A percentile compares a stretch with the other conserved stretches of the same genome.
Evolutionary conservation across 805 yeast species (phyloP).

Genomic region (Metschnikowia chrysomelidarum): DNA sequence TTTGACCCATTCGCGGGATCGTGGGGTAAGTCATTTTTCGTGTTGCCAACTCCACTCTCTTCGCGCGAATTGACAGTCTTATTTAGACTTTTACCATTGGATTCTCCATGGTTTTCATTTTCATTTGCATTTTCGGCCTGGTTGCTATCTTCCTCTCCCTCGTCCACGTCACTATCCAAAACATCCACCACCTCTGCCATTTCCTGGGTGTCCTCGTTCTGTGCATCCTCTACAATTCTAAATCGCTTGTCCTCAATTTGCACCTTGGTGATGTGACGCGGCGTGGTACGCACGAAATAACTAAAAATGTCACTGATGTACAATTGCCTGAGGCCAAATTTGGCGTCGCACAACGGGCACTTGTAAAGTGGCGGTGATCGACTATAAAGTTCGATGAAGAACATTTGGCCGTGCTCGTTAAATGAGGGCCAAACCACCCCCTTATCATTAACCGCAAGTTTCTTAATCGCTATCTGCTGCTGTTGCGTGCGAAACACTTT

Average conservation of each 20-base stretch:
- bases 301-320: slow-evolving; percentile 40
- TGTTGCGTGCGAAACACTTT: slow-evolving; percentile 16
- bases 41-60: too few species aligned
- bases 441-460: slow-evolving; percentile 10
- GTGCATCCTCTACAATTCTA: slow-evolving; percentile 30
- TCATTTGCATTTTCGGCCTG: slow-evolving; percentile 1
- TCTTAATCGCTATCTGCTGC: slow-evolving; percentile 12
- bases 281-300: slow-evolving; percentile 41
- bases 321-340: slow-evolving; percentile 33
- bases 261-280: slow-evolving; percentile 30
- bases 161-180: slow-evolving; percentile 31
- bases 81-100: slow-evolving; percentile 1
- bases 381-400: slow-evolving; percentile 15
- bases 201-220: slow-evolving; percentile 13
- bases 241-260: slow-evolving; percentile 37
- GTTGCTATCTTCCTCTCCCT: slow-evolving; percentile 8
- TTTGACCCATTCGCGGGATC: background rate
- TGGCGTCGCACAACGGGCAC: slow-evolving; percentile 41
- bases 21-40: too few species aligned
- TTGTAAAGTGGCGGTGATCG: slow-evolving; percentile 30
- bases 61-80: background rate
- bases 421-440: slow-evolving; percentile 16
- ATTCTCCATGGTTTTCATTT: background rate
- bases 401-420: slow-evolving; percentile 22
- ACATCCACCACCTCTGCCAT: slow-evolving; percentile 27